Evolutionary conservation across 2,329 filamentous ascomycete species (phyloP).

Genomic region (Xylariaceae sp.): DNA sequence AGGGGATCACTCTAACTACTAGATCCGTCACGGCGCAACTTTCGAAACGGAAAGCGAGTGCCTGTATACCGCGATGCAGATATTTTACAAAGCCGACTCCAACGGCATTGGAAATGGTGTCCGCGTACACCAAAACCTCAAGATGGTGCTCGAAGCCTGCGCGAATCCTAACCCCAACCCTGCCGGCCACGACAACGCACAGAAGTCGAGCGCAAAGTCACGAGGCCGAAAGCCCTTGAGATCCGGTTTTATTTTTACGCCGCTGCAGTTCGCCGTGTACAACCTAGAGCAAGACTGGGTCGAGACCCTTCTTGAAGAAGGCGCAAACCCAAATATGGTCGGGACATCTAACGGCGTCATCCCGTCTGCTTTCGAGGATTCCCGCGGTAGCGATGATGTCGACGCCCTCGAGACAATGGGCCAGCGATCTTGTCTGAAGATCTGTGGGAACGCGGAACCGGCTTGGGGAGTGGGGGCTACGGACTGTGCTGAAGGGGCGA

Average conservation of each 20-base stretch:
- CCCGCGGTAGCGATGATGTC: neutral
- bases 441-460: conserved; percentile 1
- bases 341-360: conserved; percentile 1
- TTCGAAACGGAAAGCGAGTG: conserved; percentile 9
- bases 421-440: conserved; percentile 6
- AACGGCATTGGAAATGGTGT: neutral
- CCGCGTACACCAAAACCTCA: neutral
- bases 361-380: conserved; percentile 1
- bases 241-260: conserved; percentile 9
- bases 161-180: conserved; percentile 8
- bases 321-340: conserved; percentile 6
- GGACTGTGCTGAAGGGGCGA: too few relatives aligned
- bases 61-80: conserved; percentile 9
- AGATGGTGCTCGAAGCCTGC: conserved; percentile 8
- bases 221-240: neutral
- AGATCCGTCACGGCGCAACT: conserved; percentile 9
- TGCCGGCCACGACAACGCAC: neutral
- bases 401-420: neutral
- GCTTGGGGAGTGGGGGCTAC: too few relatives aligned
- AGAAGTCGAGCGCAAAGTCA: neutral
- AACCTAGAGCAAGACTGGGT: conserved; percentile 9
- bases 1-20: too few relatives aligned
- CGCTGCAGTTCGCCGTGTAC: conserved; percentile 12
- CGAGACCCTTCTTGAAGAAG: conserved; percentile 13
- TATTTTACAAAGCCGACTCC: neutral